Percentiles rank a stretch among this genome's conserved stretches.
Evolutionary conservation across 2,329 filamentous ascomycete genomes (phyloP).

Genomic region (Furcasterigmium sp.): DNA sequence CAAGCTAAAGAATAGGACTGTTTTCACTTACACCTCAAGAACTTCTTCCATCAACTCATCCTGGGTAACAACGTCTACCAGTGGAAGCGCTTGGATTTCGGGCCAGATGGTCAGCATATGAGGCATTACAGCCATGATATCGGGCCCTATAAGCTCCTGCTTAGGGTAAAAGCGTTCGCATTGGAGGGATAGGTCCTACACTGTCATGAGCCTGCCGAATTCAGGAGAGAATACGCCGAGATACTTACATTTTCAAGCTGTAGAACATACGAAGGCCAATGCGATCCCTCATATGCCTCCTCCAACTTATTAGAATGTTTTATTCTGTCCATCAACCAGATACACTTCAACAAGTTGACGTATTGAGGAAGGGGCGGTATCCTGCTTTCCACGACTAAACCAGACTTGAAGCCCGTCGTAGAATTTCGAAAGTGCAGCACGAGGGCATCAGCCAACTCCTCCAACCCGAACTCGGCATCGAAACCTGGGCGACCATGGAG

Average conservation of each 20-base stretch:
- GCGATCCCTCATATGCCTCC: slow-evolving; percentile 16
- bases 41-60: slow-evolving; percentile 27
- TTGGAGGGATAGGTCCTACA: slow-evolving; percentile 20
- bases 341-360: slow-evolving; percentile 24
- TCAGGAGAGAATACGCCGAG: not conserved
- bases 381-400: slow-evolving; percentile 19
- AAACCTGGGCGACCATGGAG: not conserved
- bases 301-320: slow-evolving; percentile 8
- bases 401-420: slow-evolving; percentile 15
- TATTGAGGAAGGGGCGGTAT: slow-evolving; percentile 18
- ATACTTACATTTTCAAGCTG: slow-evolving; percentile 24
- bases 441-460: slow-evolving; percentile 25
- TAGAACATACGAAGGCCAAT: slow-evolving; percentile 27
- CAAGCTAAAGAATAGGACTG: too few relatives aligned
- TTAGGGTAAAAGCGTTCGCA: slow-evolving; percentile 15
- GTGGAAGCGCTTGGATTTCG: slow-evolving; percentile 17
- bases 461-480: slow-evolving; percentile 4
- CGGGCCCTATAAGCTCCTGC: slow-evolving; percentile 19
- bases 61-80: slow-evolving; percentile 23
- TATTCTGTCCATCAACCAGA: slow-evolving; percentile 21
- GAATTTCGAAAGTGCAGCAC: slow-evolving; percentile 20
- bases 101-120: slow-evolving; percentile 23
- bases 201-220: not conserved
- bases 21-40: slow-evolving; percentile 11
- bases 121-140: slow-evolving; percentile 9